Percentiles rank a stretch among this genome's conserved stretches.
Evolutionary conservation across 2,329 filamentous ascomycete genomes (phyloP).

Genomic region (Chalara sp.): DNA sequence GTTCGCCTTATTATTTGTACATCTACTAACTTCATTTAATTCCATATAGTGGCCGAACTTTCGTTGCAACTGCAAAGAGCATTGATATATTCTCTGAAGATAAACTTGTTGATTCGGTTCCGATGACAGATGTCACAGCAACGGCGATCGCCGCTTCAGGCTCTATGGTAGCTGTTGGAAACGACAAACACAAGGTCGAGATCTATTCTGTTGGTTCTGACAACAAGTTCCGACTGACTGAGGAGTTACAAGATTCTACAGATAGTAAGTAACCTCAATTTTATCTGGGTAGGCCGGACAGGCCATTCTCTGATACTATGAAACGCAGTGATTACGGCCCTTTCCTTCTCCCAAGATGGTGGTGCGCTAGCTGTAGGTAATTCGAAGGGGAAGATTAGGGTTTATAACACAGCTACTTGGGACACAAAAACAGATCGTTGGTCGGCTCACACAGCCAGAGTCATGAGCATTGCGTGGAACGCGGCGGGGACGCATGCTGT

Average conservation of each 20-base stretch:
- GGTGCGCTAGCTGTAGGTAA: slow-evolving; percentile 75
- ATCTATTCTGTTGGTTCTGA: slow-evolving; percentile 61
- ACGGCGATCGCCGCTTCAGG: slow-evolving; percentile 66
- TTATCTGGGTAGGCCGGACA: no score
- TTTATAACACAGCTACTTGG: slow-evolving; percentile 62
- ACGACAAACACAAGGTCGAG: slow-evolving; percentile 65
- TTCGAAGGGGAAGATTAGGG: slow-evolving; percentile 78
- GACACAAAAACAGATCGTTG: slow-evolving; percentile 74
- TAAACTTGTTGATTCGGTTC: slow-evolving; percentile 50
- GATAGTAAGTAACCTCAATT: slow-evolving; percentile 17
- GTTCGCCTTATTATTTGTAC: no score
- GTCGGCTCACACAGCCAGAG: slow-evolving; percentile 63
- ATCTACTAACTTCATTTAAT: no score
- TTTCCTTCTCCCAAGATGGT: slow-evolving; percentile 81
- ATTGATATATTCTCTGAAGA: slow-evolving; percentile 55
- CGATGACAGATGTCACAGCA: slow-evolving; percentile 56
- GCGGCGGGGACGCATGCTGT: slow-evolving; percentile 68
- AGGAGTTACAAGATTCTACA: slow-evolving; percentile 55
- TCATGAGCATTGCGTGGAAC: slow-evolving; percentile 72
- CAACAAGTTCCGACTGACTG: slow-evolving; percentile 41
- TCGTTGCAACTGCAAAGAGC: slow-evolving; percentile 45
- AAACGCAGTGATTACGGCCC: slow-evolving; percentile 58
- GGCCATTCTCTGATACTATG: no score
- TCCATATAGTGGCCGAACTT: slow-evolving; percentile 29
- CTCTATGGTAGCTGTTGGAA: slow-evolving; percentile 67